Conservation (phyloP, 331 rosid species). For the Malus hybrid region DNA sequence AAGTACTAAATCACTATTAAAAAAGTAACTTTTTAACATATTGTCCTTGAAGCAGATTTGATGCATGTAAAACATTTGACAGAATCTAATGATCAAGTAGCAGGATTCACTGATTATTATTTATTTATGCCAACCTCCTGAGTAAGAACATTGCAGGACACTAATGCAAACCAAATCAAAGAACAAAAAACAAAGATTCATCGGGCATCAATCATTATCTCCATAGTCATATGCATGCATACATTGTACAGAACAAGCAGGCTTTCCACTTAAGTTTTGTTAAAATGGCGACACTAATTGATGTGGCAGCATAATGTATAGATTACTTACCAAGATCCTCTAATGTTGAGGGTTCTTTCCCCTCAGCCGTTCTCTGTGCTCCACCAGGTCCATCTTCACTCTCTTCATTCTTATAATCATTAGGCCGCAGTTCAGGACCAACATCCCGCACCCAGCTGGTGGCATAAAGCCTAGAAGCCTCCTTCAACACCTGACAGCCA, state of each 20-base stretch:
- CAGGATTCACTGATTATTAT: background rate
- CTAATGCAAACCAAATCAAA: background rate
- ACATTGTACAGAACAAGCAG: background rate
- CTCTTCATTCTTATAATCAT: constrained; percentile 51
- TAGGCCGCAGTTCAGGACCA: constrained; percentile 88
- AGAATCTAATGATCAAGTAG: background rate
- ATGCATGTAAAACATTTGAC: background rate
- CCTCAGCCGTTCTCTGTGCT: constrained; percentile 29
- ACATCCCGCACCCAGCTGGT: constrained; percentile 90
- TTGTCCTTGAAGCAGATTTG: background rate
- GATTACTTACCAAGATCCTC: constrained; percentile 71
- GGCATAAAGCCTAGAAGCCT: constrained; percentile 71
- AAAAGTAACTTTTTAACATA: background rate
- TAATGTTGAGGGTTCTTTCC: constrained; percentile 59
- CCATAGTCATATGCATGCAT: background rate
- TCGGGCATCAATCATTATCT: background rate
- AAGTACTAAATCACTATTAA: too few species aligned
- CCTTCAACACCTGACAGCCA: constrained; percentile 56
- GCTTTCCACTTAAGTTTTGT: background rate
- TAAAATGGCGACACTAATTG: background rate
- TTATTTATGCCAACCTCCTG: background rate
- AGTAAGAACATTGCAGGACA: background rate
- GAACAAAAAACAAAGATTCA: background rate
- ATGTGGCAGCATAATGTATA: constrained; percentile 2
- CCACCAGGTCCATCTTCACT: constrained; percentile 30